A percentile compares a stretch with the other conserved stretches of the same genome.
Conservation (phyloP, 1,284 basidiomycete species). For the Moesziomyces aphidis region DNA sequence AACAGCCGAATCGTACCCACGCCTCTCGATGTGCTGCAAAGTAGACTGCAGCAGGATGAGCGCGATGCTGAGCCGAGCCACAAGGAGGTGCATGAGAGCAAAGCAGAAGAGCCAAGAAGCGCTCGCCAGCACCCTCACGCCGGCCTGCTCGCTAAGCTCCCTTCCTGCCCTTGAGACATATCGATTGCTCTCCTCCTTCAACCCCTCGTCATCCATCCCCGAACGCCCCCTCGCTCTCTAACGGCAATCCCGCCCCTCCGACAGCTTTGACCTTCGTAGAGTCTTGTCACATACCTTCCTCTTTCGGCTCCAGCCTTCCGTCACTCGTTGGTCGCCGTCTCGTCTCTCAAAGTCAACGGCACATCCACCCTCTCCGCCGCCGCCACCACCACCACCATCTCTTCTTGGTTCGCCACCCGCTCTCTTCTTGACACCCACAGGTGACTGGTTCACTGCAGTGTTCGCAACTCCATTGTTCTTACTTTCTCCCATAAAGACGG, state of each 20-base stretch:
- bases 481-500: neutral
- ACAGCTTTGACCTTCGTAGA: neutral
- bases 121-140: no score
- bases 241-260: neutral
- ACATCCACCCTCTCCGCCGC: neutral
- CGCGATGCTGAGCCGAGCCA: no score
- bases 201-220: neutral
- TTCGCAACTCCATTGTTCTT: neutral
- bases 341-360: no score
- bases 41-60: no score
- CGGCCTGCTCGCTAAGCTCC: no score
- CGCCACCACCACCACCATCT: conserved; percentile 12
- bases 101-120: no score
- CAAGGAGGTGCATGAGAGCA: no score
- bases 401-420: conserved; percentile 4
- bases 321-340: neutral
- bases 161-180: no score
- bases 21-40: no score
- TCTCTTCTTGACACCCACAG: neutral
- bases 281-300: conserved; percentile 2
- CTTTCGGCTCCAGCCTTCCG: conserved; percentile 1
- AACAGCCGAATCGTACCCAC: no score
- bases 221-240: neutral
- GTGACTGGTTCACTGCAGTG: conserved; percentile 23
- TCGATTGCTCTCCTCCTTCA: no score